Base-by-base conservation (phyloP, 176 grass and related monocot species). In the Thalia dealbata region DNA sequence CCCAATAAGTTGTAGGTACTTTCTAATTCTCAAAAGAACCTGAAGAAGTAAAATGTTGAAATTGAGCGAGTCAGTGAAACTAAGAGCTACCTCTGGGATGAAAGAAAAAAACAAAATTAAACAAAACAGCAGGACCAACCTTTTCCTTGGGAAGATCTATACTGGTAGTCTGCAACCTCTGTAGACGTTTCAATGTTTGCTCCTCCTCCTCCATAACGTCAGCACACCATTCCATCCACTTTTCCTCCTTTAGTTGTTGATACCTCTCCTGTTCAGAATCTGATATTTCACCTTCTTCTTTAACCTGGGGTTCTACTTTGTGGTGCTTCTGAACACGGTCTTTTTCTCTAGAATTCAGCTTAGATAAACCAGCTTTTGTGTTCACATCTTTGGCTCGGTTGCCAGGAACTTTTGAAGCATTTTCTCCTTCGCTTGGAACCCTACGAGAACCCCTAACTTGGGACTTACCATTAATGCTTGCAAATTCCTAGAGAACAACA, bases 261-360 rank as follows among this genome's bases (percentile, higher is more conserved):
- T 90, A 88, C 73, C 79, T 92, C 44, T 76, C 86, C 65, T 92
- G 90, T 76, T 97, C 95, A 30, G 87, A 89, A 72, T 99, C 95
- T 60, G 95, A 99, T 82, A 99, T 99, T 86, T 99, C 95, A 78
- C 95, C 95, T 86, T 99, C 95, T 82, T 99, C 95, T 81, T 91
- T 99, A 69, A 86, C 87, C 76, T 99, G 90, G 67, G 82, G 74
- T 82, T 99, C 90, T 65, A 84, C 87, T 54, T 78, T 74, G 65
- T 90, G 84, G 74, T 64, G 84, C 73, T 90, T 97, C 70, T 78
- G 83, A 75, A 83, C 50, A 44, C 84, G 86, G 28, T 82, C 83
- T 72, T 81, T 80, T 67, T 50, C 61, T 75, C 88, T 91, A 84
- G 62, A 80, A 70, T 82, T 86, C 35, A 79, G 79, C 76, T 88